Conservation (phyloP, 495 filamentous ascomycete genomes). For the Lasiosphaeria hispida region DNA sequence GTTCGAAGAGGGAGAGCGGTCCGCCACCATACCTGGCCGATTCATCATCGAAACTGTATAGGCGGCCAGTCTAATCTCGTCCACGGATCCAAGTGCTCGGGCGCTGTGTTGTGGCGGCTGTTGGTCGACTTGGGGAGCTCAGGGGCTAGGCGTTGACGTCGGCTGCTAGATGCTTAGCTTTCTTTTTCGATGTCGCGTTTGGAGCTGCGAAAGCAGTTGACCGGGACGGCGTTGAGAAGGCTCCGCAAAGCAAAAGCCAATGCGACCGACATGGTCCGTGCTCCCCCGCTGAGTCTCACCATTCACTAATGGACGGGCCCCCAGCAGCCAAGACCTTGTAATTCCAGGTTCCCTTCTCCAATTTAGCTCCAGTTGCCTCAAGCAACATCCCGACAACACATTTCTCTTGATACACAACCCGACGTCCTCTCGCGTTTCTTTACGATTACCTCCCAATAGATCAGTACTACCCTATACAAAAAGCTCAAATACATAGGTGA, state of each 20-base stretch:
- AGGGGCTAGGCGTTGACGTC: background rate
- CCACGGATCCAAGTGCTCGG: background rate
- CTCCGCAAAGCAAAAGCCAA: conserved; percentile 14
- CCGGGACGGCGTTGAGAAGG: conserved; percentile 13
- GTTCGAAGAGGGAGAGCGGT: conserved; percentile 23
- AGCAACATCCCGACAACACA: background rate
- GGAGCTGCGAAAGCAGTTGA: conserved; percentile 16
- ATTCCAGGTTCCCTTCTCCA: background rate
- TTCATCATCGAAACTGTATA: conserved; percentile 44
- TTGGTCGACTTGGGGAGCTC: background rate
- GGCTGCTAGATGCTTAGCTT: too few relatives aligned
- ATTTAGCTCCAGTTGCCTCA: background rate
- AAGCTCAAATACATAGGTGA: too few relatives aligned
- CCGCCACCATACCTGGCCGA: conserved; percentile 51
- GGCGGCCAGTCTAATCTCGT: conserved; percentile 1
- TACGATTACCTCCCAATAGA: background rate
- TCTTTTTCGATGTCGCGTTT: conserved; percentile 7
- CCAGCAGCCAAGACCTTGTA: background rate
- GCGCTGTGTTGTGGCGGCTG: background rate
- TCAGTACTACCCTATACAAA: too few relatives aligned
- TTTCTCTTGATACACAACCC: background rate
- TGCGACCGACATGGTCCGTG: conserved; percentile 11
- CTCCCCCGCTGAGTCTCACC: background rate
- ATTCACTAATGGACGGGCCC: background rate
- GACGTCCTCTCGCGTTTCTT: background rate